A percentile compares a stretch with the other conserved stretches of the same genome.
Conservation (phyloP, 2,329 filamentous ascomycete species). For the Neonectria hederae region DNA sequence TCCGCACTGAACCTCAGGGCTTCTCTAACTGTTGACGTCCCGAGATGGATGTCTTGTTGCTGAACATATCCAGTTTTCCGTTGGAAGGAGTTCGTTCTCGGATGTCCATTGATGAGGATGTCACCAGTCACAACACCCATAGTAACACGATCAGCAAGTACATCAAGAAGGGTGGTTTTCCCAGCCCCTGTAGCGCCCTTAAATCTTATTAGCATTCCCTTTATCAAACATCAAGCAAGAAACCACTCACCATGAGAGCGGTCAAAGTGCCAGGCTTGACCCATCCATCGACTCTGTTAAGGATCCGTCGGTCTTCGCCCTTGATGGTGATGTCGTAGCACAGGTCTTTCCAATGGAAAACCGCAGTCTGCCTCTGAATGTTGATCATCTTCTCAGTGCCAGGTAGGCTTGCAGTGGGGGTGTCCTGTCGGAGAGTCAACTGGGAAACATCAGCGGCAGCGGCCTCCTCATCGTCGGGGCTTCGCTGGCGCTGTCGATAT, state of each 20-base stretch:
- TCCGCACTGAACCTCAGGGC: conserved; percentile 64
- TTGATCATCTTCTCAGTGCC: conserved; percentile 1
- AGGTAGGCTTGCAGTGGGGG: not conserved
- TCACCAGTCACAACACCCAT: conserved; percentile 72
- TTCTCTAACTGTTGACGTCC: conserved; percentile 65
- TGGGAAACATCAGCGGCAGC: not conserved
- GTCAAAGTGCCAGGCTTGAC: conserved; percentile 79
- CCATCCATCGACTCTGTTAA: conserved; percentile 78
- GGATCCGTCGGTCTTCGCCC: conserved; percentile 66
- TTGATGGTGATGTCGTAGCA: conserved; percentile 71
- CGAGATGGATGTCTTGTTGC: conserved; percentile 66
- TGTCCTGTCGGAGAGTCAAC: not conserved
- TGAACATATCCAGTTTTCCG: conserved; percentile 74
- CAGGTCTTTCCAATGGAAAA: conserved; percentile 75
- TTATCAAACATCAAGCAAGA: too few species aligned
- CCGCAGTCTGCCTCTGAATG: conserved; percentile 35
- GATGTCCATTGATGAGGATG: conserved; percentile 72
- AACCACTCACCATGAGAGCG: conserved; percentile 69
- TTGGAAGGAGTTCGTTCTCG: conserved; percentile 66
- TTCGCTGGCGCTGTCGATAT: not conserved
- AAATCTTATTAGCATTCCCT: not conserved
- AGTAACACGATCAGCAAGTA: conserved; percentile 59
- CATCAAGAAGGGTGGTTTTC: conserved; percentile 56
- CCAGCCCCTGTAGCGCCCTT: conserved; percentile 64
- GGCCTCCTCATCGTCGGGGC: conserved; percentile 10